phyloP scores from a whole-genome alignment of 1,284 basidiomycete genomes.

The Tilletia setariae region DNA sequence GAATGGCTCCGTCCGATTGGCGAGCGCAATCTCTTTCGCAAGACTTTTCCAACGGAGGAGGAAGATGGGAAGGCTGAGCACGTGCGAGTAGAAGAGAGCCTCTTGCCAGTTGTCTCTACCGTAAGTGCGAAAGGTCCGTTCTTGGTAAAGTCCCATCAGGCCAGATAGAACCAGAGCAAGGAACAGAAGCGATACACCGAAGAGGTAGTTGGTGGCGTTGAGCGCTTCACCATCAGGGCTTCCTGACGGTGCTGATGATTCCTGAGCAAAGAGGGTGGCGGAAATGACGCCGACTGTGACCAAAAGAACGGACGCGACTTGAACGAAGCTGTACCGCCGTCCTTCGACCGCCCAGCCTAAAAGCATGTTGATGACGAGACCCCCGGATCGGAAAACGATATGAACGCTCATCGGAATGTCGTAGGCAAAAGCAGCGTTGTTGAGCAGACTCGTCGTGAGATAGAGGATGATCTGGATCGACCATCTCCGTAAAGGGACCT shows the following conservation, averaged over 20 bases:
- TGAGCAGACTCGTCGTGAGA: conserved; percentile 74
- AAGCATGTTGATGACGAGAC: conserved; percentile 75
- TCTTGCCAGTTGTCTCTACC: conserved; percentile 74
- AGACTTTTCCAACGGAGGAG: conserved; percentile 24
- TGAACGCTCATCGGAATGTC: conserved; percentile 85
- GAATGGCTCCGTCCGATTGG: conserved; percentile 28
- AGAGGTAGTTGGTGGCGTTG: conserved; percentile 59
- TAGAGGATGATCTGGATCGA: conserved; percentile 78
- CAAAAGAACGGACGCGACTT: conserved; percentile 65
- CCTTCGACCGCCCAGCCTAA: conserved; percentile 66
- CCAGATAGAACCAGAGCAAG: conserved; percentile 76
- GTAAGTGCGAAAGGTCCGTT: conserved; percentile 71
- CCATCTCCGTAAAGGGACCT: conserved; percentile 73
- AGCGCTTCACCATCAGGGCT: conserved; percentile 43
- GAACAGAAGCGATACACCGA: conserved; percentile 71
- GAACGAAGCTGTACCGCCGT: conserved; percentile 56
- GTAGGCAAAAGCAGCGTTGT: conserved; percentile 83
- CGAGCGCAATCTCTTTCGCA: conserved; percentile 23
- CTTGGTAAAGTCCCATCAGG: conserved; percentile 80
- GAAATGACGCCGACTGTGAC: conserved; percentile 79
- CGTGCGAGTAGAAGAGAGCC: conserved; percentile 74
- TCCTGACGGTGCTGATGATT: conserved; percentile 24
- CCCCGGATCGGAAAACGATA: conserved; percentile 89
- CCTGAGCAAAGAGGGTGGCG: conserved; percentile 72
- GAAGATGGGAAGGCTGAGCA: conserved; percentile 72